These are phyloP conservation scores for Argentina anserina DNA, from an alignment of 306 rosid genomes.

Conservation along the genomic window DNA sequence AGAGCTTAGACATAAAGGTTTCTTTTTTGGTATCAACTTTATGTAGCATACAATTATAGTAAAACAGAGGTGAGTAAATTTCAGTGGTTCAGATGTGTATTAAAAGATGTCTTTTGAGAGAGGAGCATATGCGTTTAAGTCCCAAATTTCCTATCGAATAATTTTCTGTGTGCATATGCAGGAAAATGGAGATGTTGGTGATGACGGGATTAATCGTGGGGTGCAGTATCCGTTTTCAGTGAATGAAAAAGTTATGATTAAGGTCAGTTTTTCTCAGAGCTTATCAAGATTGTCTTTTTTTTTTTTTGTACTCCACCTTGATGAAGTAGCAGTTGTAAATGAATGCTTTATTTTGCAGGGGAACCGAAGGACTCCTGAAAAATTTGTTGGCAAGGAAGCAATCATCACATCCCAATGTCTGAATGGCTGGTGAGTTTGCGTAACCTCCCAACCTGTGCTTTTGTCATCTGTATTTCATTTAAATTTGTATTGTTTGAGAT, in stretches of 20 bases:
- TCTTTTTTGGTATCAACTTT: neutral
- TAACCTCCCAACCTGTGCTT: slow-evolving; percentile 12
- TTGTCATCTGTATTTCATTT: slow-evolving; percentile 7
- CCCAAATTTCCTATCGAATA: slow-evolving; percentile 9
- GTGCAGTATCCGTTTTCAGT: slow-evolving; percentile 95
- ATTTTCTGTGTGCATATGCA: slow-evolving; percentile 27
- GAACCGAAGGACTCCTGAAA: slow-evolving; percentile 91
- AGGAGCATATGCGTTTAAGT: neutral
- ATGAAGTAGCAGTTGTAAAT: slow-evolving; percentile 12
- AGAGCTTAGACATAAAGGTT: neutral
- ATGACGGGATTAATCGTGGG: slow-evolving; percentile 63
- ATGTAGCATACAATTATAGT: neutral
- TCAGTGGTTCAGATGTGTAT: slow-evolving; percentile 10
- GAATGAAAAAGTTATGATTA: slow-evolving; percentile 85
- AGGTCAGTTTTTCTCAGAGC: slow-evolving; percentile 48
- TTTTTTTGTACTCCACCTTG: slow-evolving; percentile 12
- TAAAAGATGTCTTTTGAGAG: slow-evolving; percentile 1
- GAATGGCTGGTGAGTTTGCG: slow-evolving; percentile 88
- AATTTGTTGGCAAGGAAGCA: slow-evolving; percentile 99
- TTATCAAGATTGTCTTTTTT: slow-evolving; percentile 11
- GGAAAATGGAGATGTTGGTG: slow-evolving; percentile 80
- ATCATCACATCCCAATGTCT: slow-evolving; percentile 97
- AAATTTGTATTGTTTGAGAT: neutral
- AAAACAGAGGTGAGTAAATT: neutral
- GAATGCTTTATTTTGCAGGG: slow-evolving; percentile 64